These are phyloP conservation scores for Salvia sclarea DNA, from an alignment of 305 asterid species.

Conservation along the genomic window DNA sequence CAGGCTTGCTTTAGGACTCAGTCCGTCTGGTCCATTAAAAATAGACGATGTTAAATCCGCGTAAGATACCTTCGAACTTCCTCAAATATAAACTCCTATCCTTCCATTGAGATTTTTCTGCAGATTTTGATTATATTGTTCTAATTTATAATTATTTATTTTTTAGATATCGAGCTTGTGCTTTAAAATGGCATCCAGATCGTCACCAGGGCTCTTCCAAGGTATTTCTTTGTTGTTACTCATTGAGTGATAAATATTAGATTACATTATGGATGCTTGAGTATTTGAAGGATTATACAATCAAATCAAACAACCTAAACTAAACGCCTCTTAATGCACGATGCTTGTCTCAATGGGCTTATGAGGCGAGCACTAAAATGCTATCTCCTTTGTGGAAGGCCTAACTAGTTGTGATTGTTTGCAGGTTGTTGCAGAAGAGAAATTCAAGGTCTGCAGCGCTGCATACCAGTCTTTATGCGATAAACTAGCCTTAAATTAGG, in stretches of 20 bases:
- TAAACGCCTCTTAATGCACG: not conserved
- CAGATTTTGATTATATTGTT: not conserved
- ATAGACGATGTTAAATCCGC: constrained; percentile 79
- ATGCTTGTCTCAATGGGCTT: not conserved
- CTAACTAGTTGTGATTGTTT: not conserved
- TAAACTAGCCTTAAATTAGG: constrained; percentile 46
- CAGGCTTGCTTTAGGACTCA: constrained; percentile 76
- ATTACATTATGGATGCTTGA: not conserved
- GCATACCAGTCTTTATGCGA: constrained; percentile 85
- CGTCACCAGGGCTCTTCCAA: constrained; percentile 91
- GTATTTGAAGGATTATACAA: not conserved
- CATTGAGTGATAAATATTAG: no score
- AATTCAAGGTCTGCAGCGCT: constrained; percentile 90
- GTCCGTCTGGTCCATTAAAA: constrained; percentile 69
- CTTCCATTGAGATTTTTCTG: not conserved
- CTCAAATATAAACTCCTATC: not conserved
- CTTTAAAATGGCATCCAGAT: constrained; percentile 98
- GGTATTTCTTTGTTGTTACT: constrained; percentile 42
- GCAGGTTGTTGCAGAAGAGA: constrained; percentile 86
- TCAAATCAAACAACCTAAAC: not conserved
- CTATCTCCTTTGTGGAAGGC: not conserved
- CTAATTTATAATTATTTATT: constrained; percentile 18
- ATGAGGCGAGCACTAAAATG: not conserved
- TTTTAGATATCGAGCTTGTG: constrained; percentile 81
- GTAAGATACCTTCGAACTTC: constrained; percentile 45